Evolutionary conservation across 2,329 filamentous ascomycete genomes (phyloP).

Genomic region (Cladosporium sp.): DNA sequence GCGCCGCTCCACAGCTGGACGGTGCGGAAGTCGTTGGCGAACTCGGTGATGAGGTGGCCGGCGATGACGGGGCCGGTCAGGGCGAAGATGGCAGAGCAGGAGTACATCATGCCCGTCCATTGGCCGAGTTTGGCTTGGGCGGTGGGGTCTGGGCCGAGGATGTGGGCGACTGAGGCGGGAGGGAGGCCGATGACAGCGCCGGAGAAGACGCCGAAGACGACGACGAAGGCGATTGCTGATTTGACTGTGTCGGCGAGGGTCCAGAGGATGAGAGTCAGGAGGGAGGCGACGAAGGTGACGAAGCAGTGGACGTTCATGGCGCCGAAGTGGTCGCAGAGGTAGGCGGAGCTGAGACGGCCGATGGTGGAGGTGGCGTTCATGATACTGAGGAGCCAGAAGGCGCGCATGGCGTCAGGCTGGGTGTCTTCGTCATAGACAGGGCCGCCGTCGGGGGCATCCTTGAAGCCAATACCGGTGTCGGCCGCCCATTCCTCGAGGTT

Average conservation of each 20-base stretch:
- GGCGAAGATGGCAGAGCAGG: slow-evolving; percentile 39
- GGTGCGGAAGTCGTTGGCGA: slow-evolving; percentile 36
- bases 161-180: slow-evolving; percentile 45
- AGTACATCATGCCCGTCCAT: slow-evolving; percentile 52
- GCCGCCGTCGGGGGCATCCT: slow-evolving; percentile 23
- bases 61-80: slow-evolving; percentile 45
- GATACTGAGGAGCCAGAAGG: slow-evolving; percentile 46
- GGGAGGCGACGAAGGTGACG: slow-evolving; percentile 37
- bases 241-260: slow-evolving; percentile 34
- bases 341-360: slow-evolving; percentile 43
- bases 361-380: slow-evolving; percentile 47
- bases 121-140: slow-evolving; percentile 42
- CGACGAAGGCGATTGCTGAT: slow-evolving; percentile 43
- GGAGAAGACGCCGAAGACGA: slow-evolving; percentile 45
- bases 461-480: slow-evolving; percentile 37
- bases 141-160: slow-evolving; percentile 33
- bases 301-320: slow-evolving; percentile 43
- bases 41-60: slow-evolving; percentile 41
- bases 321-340: slow-evolving; percentile 41
- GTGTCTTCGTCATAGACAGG: slow-evolving; percentile 18
- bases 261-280: slow-evolving; percentile 44
- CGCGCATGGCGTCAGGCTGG: slow-evolving; percentile 35
- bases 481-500: slow-evolving; percentile 51
- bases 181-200: slow-evolving; percentile 48
- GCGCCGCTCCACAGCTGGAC: slow-evolving; percentile 45